A percentile compares a stretch with the other conserved stretches of the same genome.
Conservation (phyloP, 805 yeast species). For the Jamesozyma rosinii region DNA sequence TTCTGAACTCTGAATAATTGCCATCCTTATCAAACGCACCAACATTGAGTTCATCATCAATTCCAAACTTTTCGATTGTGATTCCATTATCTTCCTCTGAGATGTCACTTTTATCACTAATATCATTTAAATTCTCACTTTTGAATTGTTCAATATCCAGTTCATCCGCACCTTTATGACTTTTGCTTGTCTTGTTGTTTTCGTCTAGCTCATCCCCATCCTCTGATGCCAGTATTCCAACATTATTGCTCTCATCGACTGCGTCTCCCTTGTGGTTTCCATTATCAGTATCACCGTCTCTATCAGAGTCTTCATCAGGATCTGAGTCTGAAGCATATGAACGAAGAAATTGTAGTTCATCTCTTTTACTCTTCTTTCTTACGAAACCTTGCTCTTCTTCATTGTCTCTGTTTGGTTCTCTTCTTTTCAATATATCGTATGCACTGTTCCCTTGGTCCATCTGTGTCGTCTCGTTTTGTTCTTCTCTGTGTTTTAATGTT, state of each 20-base stretch:
- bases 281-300: not conserved
- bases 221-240: slow-evolving; percentile 5
- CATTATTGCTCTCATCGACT: not conserved
- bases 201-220: slow-evolving; percentile 4
- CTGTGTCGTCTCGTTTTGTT: too few species aligned
- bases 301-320: not conserved
- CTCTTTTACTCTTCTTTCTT: not conserved
- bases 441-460: too few species aligned
- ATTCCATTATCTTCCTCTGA: not conserved
- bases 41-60: slow-evolving; percentile 39
- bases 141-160: slow-evolving; percentile 25
- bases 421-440: too few species aligned
- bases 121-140: slow-evolving; percentile 4
- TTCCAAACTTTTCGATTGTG: slow-evolving; percentile 39
- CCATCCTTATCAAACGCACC: slow-evolving; percentile 47
- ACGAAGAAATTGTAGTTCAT: not conserved
- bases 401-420: too few species aligned
- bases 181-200: not conserved
- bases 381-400: not conserved
- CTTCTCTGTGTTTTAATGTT: too few species aligned
- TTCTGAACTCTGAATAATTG: slow-evolving; percentile 34
- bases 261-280: not conserved
- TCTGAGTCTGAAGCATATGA: slow-evolving; percentile 3
- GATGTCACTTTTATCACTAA: not conserved
- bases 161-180: not conserved